Evolutionary conservation across 352 stramenopile species (phyloP), one percentile per base, ranked within the genome.

Genomic region (Phytophthora ramorum): DNA sequence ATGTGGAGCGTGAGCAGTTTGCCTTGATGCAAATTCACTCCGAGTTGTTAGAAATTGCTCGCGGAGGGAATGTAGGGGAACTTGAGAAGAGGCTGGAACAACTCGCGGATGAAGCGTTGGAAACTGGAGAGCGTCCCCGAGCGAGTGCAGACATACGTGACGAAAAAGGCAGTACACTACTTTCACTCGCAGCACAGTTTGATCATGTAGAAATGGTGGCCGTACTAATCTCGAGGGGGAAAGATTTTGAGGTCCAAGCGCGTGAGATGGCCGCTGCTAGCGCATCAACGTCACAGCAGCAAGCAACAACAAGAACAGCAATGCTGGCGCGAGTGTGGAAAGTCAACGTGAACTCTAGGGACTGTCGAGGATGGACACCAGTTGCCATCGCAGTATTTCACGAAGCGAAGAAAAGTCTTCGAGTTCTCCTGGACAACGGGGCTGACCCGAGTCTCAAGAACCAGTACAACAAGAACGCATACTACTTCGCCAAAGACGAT

Each of bases 391-490:
- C 89, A 6, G 85, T 96, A 2, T 97, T 97, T 61, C 90, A 97
- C 61, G 87, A 93, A 44, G 74, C 87, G 4, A 96, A 96, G 62
- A 83, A 71, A 50, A 79, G 75, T 26, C 46, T 96, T 17, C 69
- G 73, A 17, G 26, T 96, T 17, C 54, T 97, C 19, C 73, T 97
- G 9, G 75, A 92, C 17, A 77, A 96, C 43, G 89, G 89, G 16
- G 88, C 74, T 0, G 85, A 97, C 46, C 91, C 91, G 7, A 87
- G 72, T 30, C 71, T 97, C 4, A 95, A 95, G 58, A 97, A 96
- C 32, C 83, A 91, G 51, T 97, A 97, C 78, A 95, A 96, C 69
- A 97, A 97, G 58, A 94, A 85, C 46, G 88, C 89, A 0, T 96
- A 91, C 43, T 91, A 96, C 61, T 85, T 97, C 32, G 91, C 91